Evolutionary conservation across 2,329 filamentous ascomycete genomes (phyloP).

Genomic region (Aspergillus brasiliensis): DNA sequence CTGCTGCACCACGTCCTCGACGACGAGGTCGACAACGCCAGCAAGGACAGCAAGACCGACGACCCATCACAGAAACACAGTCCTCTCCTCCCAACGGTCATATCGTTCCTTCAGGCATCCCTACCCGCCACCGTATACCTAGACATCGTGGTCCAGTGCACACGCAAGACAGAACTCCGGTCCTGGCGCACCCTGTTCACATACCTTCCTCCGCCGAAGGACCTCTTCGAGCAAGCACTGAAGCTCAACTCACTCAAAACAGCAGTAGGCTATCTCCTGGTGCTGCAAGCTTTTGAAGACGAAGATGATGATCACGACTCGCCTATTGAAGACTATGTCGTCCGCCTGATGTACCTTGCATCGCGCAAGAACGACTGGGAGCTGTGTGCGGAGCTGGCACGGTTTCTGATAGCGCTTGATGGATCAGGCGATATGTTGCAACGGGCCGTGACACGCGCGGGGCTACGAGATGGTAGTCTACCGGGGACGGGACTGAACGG

Average conservation of each 20-base stretch:
- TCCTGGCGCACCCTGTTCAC: constrained; percentile 94
- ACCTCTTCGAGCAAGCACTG: constrained; percentile 90
- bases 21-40: constrained; percentile 77
- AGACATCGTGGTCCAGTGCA: constrained; percentile 95
- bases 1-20: constrained; percentile 91
- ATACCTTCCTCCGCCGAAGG: constrained; percentile 84
- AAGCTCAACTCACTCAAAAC: constrained; percentile 86
- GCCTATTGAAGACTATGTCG: constrained; percentile 57
- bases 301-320: constrained; percentile 56
- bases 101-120: constrained; percentile 67
- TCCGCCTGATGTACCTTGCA: constrained; percentile 77
- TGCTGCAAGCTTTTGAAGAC: constrained; percentile 77
- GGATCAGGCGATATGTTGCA: constrained; percentile 76
- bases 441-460: constrained; percentile 46
- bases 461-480: constrained; percentile 28
- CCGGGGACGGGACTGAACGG: constrained; percentile 23
- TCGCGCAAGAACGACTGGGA: constrained; percentile 91
- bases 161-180: constrained; percentile 91
- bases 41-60: constrained; percentile 29
- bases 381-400: constrained; percentile 87
- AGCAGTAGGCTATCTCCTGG: constrained; percentile 92
- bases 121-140: constrained; percentile 74
- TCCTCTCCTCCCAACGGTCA: constrained; percentile 53
- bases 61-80: constrained; percentile 29
- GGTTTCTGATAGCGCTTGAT: constrained; percentile 93